A percentile compares a stretch with the other conserved stretches of the same genome.
Conservation (phyloP, 805 yeast species). For the Candida anglica region DNA sequence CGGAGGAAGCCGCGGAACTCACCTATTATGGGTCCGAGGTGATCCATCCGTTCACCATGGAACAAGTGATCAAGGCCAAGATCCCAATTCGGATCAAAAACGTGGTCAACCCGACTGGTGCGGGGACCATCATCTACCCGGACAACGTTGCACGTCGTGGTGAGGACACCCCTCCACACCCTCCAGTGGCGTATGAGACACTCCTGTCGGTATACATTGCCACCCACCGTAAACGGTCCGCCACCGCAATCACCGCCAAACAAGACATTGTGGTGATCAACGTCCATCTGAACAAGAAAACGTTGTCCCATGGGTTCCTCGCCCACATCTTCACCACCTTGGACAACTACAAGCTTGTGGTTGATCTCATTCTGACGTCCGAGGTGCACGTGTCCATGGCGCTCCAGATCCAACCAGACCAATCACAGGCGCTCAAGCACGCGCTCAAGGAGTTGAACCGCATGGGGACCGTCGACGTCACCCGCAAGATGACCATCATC, state of each 20-base stretch:
- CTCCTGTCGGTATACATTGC: slow-evolving; percentile 33
- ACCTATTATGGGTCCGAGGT: slow-evolving; percentile 98
- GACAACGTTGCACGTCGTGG: slow-evolving; percentile 83
- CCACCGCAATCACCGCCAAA: slow-evolving; percentile 95
- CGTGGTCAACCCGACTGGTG: slow-evolving; percentile 90
- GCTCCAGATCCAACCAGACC: slow-evolving; percentile 67
- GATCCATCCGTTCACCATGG: slow-evolving; percentile 99
- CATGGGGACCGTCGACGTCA: slow-evolving; percentile 86
- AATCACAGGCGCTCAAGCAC: slow-evolving; percentile 55
- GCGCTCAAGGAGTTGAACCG: slow-evolving; percentile 76
- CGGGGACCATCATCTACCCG: slow-evolving; percentile 92
- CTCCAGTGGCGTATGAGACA: slow-evolving; percentile 71
- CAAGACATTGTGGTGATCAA: slow-evolving; percentile 87
- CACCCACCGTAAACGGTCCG: slow-evolving; percentile 55
- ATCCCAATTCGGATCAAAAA: slow-evolving; percentile 96
- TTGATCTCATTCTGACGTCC: slow-evolving; percentile 93
- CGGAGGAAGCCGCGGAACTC: slow-evolving; percentile 97
- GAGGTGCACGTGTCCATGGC: slow-evolving; percentile 99
- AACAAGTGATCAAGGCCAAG: slow-evolving; percentile 92
- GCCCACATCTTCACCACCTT: slow-evolving; percentile 85
- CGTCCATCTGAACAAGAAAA: slow-evolving; percentile 90
- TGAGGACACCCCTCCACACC: slow-evolving; percentile 90
- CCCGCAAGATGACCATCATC: slow-evolving; percentile 83
- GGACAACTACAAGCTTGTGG: slow-evolving; percentile 81
- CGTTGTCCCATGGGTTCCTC: slow-evolving; percentile 89